A percentile compares a stretch with the other conserved stretches of the same genome.
phyloP scores from a whole-genome alignment of 164 flowering plant genomes.

The Dillenia turbinata region DNA sequence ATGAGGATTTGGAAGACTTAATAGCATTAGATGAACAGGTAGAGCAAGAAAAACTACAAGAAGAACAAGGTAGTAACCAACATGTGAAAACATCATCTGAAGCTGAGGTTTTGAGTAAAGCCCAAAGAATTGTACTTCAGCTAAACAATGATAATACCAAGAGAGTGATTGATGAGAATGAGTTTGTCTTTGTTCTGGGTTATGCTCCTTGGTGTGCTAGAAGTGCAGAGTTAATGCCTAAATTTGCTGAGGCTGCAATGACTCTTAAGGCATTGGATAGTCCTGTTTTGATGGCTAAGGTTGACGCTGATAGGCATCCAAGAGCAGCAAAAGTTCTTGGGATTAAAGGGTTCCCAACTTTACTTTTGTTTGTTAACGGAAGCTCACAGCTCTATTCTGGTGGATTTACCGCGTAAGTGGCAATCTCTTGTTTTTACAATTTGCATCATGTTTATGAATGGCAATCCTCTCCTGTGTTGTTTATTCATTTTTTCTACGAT shows the following conservation, averaged over 20 bases:
- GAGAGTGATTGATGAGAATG: slow-evolving; percentile 52
- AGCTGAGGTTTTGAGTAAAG: slow-evolving; percentile 57
- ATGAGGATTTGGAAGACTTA: slow-evolving; percentile 55
- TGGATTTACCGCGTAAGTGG: slow-evolving; percentile 67
- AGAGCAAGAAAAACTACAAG: slow-evolving; percentile 20
- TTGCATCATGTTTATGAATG: background rate
- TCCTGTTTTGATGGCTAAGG: slow-evolving; percentile 65
- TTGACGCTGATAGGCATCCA: slow-evolving; percentile 75
- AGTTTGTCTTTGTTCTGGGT: slow-evolving; percentile 79
- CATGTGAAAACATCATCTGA: slow-evolving; percentile 30
- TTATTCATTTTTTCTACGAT: background rate
- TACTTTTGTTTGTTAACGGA: slow-evolving; percentile 78
- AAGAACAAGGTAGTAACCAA: background rate
- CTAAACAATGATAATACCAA: slow-evolving; percentile 53
- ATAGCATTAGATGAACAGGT: slow-evolving; percentile 67
- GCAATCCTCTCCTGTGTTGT: slow-evolving; percentile 1
- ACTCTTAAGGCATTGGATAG: slow-evolving; percentile 56
- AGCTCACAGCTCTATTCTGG: slow-evolving; percentile 64
- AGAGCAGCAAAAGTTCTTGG: slow-evolving; percentile 64
- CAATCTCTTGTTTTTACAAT: background rate
- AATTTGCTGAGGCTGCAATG: slow-evolving; percentile 82
- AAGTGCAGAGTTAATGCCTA: slow-evolving; percentile 94
- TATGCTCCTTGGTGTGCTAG: slow-evolving; percentile 90
- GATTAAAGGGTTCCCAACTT: slow-evolving; percentile 87
- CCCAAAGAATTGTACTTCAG: slow-evolving; percentile 74